A percentile compares a stretch with the other conserved stretches of the same genome.
Conservation (phyloP, 257 asterid genomes). For the Penstemon davidsonii region DNA sequence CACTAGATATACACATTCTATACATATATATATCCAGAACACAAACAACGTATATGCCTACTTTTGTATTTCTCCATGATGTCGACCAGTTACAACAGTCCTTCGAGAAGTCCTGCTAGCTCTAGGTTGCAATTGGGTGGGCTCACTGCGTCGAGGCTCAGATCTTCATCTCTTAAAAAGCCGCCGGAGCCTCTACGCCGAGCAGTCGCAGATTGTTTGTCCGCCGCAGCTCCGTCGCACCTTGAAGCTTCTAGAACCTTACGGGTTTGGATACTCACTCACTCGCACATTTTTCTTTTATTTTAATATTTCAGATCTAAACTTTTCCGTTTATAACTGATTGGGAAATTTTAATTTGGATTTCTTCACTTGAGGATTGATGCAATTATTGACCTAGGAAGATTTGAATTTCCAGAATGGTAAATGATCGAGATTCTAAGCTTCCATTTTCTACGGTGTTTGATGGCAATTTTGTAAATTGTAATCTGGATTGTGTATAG, state of each 20-base stretch:
- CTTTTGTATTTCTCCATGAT: conserved; percentile 34
- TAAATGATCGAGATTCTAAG: conserved; percentile 24
- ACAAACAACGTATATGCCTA: too few relatives aligned
- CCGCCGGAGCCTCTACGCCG: conserved; percentile 99
- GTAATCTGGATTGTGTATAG: neutral
- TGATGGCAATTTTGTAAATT: conserved; percentile 21
- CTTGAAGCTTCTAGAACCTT: conserved; percentile 89
- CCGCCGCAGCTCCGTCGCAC: conserved; percentile 73
- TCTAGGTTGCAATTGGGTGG: conserved; percentile 76
- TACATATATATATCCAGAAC: too few relatives aligned
- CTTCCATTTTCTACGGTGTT: conserved; percentile 13
- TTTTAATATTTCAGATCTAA: neutral
- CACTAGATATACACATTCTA: too few relatives aligned
- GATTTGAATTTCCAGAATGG: conserved; percentile 23
- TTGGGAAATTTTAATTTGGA: conserved; percentile 9
- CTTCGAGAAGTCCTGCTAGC: conserved; percentile 73
- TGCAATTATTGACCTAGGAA: conserved; percentile 19
- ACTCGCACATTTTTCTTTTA: neutral
- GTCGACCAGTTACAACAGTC: conserved; percentile 62
- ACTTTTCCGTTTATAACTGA: conserved; percentile 1
- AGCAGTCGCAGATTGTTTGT: conserved; percentile 93
- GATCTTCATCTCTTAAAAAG: conserved; percentile 84
- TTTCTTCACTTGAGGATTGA: neutral
- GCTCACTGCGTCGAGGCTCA: conserved; percentile 65
- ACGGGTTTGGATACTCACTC: conserved; percentile 58